Percentiles rank a stretch among this genome's conserved stretches.
Evolutionary conservation across 192 early-diverging fungal species (phyloP).

Genomic region (Backusella macrospora): DNA sequence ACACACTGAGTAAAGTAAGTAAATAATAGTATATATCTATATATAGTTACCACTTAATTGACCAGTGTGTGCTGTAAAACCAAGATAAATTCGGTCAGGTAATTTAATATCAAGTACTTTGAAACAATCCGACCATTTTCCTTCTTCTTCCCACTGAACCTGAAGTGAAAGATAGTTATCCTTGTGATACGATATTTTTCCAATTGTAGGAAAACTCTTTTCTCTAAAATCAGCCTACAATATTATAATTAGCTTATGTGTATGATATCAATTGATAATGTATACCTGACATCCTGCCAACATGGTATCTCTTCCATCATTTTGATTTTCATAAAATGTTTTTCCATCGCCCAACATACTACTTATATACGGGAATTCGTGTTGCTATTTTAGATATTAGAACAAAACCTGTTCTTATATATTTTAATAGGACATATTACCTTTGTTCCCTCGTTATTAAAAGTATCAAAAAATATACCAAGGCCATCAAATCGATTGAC

Average conservation of each 20-base stretch:
- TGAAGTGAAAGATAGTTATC: constrained; percentile 56
- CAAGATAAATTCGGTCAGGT: constrained; percentile 79
- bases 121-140: constrained; percentile 87
- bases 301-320: constrained; percentile 79
- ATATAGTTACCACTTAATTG: constrained; percentile 74
- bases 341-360: constrained; percentile 93
- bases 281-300: constrained; percentile 63
- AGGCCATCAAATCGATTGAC: constrained; percentile 87
- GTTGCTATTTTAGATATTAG: constrained; percentile 40
- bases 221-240: constrained; percentile 73
- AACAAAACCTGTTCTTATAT: neutral
- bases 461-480: constrained; percentile 97
- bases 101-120: constrained; percentile 72
- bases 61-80: constrained; percentile 92
- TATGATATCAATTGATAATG: no score
- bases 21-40: constrained; percentile 18
- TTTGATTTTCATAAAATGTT: constrained; percentile 80
- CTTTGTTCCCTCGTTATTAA: constrained; percentile 73
- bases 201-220: constrained; percentile 61
- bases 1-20: neutral
- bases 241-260: neutral
- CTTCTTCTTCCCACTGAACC: constrained; percentile 51
- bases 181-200: constrained; percentile 75
- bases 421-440: constrained; percentile 15
- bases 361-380: constrained; percentile 86